Evolutionary conservation across 805 yeast genomes (phyloP).

Genomic region (Priceomyces castillae): DNA sequence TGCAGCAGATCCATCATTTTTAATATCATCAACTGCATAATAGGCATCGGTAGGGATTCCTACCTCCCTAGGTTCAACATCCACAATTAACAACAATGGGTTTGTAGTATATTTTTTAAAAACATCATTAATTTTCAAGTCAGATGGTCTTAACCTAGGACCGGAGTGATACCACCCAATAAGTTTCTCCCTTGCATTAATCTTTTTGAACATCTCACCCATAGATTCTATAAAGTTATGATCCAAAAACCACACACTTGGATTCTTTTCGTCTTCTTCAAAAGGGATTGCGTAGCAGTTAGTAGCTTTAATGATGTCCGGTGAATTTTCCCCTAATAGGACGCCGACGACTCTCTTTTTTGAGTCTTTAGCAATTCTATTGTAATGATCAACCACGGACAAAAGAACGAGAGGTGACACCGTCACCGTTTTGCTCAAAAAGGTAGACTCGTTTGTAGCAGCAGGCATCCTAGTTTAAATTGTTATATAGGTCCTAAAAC

Average conservation of each 20-base stretch:
- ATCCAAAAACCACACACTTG: conserved; percentile 94
- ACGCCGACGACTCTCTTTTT: conserved; percentile 93
- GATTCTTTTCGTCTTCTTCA: conserved; percentile 91
- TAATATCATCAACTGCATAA: conserved; percentile 89
- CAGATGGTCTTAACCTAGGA: conserved; percentile 85
- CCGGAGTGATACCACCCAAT: conserved; percentile 99
- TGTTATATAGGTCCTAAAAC: background rate
- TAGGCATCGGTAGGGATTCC: conserved; percentile 97
- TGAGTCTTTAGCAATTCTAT: conserved; percentile 68
- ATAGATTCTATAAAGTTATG: conserved; percentile 94
- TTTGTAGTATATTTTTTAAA: conserved; percentile 79
- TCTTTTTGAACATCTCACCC: conserved; percentile 97
- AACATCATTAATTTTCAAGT: conserved; percentile 82
- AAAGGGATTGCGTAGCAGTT: conserved; percentile 97
- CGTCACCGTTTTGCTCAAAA: conserved; percentile 60
- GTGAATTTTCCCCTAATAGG: conserved; percentile 74
- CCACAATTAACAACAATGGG: conserved; percentile 86
- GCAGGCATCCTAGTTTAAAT: conserved; percentile 17
- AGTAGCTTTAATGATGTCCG: conserved; percentile 64
- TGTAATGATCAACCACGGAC: conserved; percentile 93
- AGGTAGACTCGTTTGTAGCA: conserved; percentile 33
- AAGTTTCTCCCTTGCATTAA: conserved; percentile 92
- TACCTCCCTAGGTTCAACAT: conserved; percentile 78
- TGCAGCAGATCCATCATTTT: conserved; percentile 91
- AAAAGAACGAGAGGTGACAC: conserved; percentile 94